Conservation (phyloP, 2,329 filamentous ascomycete genomes). For the Neodidymelliopsis sp. region DNA sequence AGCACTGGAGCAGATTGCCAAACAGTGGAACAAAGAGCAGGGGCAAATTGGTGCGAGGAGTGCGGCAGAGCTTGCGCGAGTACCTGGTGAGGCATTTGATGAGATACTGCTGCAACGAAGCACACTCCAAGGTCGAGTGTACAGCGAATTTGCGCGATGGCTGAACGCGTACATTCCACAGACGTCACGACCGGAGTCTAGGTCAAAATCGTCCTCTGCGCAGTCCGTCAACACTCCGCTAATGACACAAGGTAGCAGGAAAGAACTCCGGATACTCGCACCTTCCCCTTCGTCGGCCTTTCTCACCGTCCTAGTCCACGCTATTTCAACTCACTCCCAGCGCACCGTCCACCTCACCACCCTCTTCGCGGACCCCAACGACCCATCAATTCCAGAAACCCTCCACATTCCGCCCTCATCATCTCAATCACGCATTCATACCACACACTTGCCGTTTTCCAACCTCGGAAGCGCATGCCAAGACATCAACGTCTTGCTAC, state of each 20-base stretch:
- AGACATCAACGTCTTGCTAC: constrained; percentile 64
- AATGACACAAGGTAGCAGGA: not conserved
- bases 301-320: constrained; percentile 55
- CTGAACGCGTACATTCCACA: constrained; percentile 1
- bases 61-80: constrained; percentile 1
- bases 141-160: constrained; percentile 15
- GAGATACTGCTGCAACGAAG: constrained; percentile 15
- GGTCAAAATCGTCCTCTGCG: too few species aligned
- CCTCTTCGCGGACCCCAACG: constrained; percentile 52
- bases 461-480: constrained; percentile 61
- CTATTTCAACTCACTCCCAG: constrained; percentile 47
- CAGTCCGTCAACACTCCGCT: too few species aligned
- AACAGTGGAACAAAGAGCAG: constrained; percentile 14
- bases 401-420: not conserved
- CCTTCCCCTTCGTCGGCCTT: constrained; percentile 66
- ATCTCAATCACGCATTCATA: not conserved
- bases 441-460: constrained; percentile 62
- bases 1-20: constrained; percentile 46
- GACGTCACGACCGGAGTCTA: too few species aligned
- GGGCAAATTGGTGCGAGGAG: not conserved
- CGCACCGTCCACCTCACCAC: constrained; percentile 62
- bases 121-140: not conserved
- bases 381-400: not conserved
- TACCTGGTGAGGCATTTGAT: not conserved
- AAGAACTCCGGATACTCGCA: constrained; percentile 10